Conservation (phyloP, 2,329 filamentous ascomycete genomes). For the Fusarium sp. region DNA sequence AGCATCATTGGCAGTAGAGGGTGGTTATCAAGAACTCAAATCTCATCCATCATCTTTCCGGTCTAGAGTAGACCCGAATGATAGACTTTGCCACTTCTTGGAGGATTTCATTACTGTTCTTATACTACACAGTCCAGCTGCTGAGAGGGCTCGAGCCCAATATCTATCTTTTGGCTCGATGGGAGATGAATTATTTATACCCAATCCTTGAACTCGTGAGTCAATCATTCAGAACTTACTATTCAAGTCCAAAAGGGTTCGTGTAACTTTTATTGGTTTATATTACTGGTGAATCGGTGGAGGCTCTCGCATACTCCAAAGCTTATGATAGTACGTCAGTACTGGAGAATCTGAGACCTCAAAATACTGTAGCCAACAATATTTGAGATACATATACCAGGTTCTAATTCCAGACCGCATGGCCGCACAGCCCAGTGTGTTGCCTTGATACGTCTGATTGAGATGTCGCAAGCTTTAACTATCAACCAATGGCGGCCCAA, state of each 20-base stretch:
- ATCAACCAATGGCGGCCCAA: too few species aligned
- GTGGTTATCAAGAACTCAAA: not conserved
- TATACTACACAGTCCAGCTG: not conserved
- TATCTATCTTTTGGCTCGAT: not conserved
- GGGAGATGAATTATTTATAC: not conserved
- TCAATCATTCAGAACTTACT: accelerated
- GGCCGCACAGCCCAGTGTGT: too few species aligned
- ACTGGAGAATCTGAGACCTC: not conserved
- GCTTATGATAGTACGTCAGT: not conserved
- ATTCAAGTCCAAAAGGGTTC: not conserved
- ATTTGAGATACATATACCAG: not conserved
- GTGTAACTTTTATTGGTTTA: not conserved
- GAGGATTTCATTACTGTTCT: not conserved
- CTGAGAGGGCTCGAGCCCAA: not conserved
- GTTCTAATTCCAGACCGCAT: too few species aligned
- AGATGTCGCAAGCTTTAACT: too few species aligned
- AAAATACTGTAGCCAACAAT: not conserved
- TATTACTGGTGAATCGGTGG: too few species aligned
- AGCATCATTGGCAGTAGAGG: not conserved
- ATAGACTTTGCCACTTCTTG: not conserved
- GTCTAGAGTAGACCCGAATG: not conserved
- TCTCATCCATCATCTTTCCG: not conserved
- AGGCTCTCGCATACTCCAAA: accelerated
- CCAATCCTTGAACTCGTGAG: not conserved
- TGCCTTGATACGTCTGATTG: too few species aligned